Percentiles rank a stretch among this genome's conserved stretches.
phyloP scores from a whole-genome alignment of 148 eudicot genomes.

The Chenopodium album region DNA sequence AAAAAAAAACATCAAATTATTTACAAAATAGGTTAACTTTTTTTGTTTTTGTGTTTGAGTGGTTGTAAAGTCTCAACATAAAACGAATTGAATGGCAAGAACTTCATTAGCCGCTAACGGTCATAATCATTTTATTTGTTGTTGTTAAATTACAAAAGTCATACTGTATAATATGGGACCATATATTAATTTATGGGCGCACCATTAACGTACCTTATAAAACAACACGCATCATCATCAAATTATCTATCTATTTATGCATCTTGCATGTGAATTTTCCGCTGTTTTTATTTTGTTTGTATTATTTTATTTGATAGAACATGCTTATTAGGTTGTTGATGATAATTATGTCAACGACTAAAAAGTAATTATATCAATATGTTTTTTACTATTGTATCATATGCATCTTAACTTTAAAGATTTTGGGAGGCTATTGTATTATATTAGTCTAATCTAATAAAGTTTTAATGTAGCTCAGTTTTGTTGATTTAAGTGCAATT shows the following conservation, averaged over 20 bases:
- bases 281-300: not conserved
- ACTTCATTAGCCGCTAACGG: constrained; percentile 2
- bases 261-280: not conserved
- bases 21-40: not conserved
- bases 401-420: too few species aligned
- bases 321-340: not conserved
- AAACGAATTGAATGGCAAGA: not conserved
- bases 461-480: too few species aligned
- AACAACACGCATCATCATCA: not conserved
- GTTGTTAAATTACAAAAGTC: constrained; percentile 7
- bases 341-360: not conserved
- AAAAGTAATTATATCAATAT: too few species aligned
- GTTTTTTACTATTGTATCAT: too few species aligned
- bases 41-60: not conserved
- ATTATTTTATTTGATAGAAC: not conserved
- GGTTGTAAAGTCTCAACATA: not conserved
- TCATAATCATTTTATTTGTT: not conserved
- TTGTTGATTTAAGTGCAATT: too few species aligned
- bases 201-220: constrained; percentile 9
- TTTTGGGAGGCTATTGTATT: too few species aligned
- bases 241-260: not conserved
- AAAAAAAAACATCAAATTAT: not conserved
- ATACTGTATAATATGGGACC: constrained; percentile 1
- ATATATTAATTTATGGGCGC: not conserved
- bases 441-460: too few species aligned